Percentiles rank a stretch among this genome's conserved stretches.
Conservation (phyloP, 345 rosid genomes). For the Gossypium anomalum region DNA sequence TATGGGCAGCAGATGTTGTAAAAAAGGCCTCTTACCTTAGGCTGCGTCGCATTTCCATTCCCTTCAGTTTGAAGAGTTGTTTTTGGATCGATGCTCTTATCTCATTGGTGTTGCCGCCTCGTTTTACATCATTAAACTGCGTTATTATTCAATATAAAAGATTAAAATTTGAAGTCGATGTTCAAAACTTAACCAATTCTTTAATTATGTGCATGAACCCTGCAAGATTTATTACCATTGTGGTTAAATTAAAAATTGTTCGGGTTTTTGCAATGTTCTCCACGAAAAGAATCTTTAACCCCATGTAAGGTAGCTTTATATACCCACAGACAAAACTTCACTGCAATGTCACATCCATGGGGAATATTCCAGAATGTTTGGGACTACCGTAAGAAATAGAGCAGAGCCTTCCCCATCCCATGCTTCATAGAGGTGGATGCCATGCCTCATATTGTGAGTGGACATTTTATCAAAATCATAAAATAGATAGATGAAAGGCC, state of each 20-base stretch:
- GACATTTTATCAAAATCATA: constrained; percentile 1
- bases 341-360: constrained; percentile 15
- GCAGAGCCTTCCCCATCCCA: background rate
- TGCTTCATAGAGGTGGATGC: background rate
- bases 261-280: background rate
- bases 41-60: background rate
- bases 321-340: background rate
- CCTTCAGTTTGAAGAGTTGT: background rate
- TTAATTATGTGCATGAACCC: background rate
- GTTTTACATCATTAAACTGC: background rate
- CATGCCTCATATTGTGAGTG: background rate
- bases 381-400: background rate
- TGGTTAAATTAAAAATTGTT: background rate
- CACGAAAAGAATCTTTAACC: background rate
- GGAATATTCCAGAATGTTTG: constrained; percentile 14
- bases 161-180: background rate
- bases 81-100: background rate
- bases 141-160: background rate
- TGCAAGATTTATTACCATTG: background rate
- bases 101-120: background rate
- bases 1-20: constrained; percentile 18
- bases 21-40: background rate
- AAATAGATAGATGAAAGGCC: background rate
- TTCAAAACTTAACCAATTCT: background rate
- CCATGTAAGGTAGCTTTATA: constrained; percentile 2